Evolutionary conservation across 2,329 filamentous ascomycete genomes (phyloP).

Genomic region (Diaporthe aspalathi): DNA sequence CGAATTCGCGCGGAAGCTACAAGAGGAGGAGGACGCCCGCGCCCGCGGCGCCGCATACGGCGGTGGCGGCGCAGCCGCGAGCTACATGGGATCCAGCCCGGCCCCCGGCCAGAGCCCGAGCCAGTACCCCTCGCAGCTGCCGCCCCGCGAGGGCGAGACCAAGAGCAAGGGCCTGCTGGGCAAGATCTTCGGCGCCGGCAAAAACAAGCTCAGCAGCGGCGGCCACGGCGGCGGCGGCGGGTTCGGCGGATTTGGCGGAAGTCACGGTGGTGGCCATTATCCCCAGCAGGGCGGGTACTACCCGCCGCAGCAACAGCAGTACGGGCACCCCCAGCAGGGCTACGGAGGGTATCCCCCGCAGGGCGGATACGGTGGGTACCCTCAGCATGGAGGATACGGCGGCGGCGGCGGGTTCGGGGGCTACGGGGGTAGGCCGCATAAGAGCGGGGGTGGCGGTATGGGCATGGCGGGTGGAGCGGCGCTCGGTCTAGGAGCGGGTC

Average conservation of each 20-base stretch:
- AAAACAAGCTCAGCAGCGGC: conserved; percentile 55
- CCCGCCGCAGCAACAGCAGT: conserved; percentile 43
- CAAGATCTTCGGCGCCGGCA: conserved; percentile 61
- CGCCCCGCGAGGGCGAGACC: conserved; percentile 52
- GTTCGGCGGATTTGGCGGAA: conserved; percentile 41
- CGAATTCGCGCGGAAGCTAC: conserved; percentile 78
- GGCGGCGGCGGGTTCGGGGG: conserved; percentile 48
- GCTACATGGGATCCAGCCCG: conserved; percentile 48
- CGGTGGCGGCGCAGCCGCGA: conserved; percentile 50
- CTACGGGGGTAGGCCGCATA: conserved; percentile 47
- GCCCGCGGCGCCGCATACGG: conserved; percentile 48
- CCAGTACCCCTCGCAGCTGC: conserved; percentile 55
- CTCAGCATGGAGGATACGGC: conserved; percentile 48
- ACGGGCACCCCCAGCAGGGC: conserved; percentile 51
- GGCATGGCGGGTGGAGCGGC: conserved; percentile 80
- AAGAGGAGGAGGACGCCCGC: conserved; percentile 83
- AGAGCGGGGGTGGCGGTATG: conserved; percentile 56
- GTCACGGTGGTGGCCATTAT: conserved; percentile 43
- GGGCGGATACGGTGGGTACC: conserved; percentile 43
- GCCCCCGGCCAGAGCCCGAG: conserved; percentile 42
- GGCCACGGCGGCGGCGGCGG: conserved; percentile 41
- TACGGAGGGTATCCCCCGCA: conserved; percentile 40
- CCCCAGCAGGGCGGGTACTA: conserved; percentile 51
- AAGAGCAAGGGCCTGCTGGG: conserved; percentile 62
- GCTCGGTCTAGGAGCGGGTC: conserved; percentile 82